A percentile compares a stretch with the other conserved stretches of the same genome.
Conservation (phyloP, 2,329 filamentous ascomycete species). For the Neofusicoccum parvum region DNA sequence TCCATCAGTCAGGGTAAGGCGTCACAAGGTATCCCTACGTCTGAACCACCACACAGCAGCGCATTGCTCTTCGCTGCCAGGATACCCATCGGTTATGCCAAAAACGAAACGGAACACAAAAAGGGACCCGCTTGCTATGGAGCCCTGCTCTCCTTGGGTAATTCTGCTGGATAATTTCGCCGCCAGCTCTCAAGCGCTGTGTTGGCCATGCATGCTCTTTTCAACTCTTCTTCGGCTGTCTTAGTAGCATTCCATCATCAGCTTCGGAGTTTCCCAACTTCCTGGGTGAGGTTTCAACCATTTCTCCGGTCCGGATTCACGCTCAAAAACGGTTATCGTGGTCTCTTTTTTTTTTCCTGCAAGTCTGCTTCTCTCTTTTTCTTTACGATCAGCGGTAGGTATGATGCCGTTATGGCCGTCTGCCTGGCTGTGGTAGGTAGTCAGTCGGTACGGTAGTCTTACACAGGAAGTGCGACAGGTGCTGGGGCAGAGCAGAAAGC, state of each 20-base stretch:
- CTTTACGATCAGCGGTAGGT: not conserved
- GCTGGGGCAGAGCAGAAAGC: not conserved
- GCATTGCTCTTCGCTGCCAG: not conserved
- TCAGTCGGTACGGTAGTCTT: not conserved
- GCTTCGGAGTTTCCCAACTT: not conserved
- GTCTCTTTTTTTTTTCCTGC: not conserved
- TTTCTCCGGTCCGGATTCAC: not conserved
- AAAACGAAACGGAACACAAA: not conserved
- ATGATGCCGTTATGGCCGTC: constrained; percentile 3
- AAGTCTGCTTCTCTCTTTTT: not conserved
- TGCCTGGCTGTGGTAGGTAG: constrained; percentile 15
- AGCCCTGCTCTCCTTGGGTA: not conserved
- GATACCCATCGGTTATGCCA: not conserved
- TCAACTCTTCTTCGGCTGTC: not conserved
- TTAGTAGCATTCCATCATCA: not conserved
- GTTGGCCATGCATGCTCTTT: not conserved
- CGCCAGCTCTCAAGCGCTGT: constrained; percentile 14
- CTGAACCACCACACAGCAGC: not conserved
- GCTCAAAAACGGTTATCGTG: not conserved
- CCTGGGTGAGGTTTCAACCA: not conserved
- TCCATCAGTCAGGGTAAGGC: constrained; percentile 16
- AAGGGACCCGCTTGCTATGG: not conserved
- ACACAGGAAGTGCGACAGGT: not conserved
- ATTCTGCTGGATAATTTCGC: not conserved
- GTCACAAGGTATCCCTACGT: constrained; percentile 17